Conservation (phyloP, 2,329 filamentous ascomycete genomes). For the Xylariales sp. region DNA sequence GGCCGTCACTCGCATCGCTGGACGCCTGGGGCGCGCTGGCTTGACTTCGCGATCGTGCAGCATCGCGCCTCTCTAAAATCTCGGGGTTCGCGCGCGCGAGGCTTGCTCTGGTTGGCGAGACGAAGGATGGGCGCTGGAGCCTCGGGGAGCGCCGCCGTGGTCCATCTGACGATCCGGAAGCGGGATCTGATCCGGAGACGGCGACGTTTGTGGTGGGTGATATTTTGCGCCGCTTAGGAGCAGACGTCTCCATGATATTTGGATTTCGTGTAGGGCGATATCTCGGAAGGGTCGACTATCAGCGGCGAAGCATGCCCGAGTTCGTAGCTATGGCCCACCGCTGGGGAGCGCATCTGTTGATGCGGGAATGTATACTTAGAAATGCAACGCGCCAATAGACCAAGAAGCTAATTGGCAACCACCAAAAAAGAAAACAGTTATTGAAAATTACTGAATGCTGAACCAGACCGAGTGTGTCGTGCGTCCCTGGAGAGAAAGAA, state of each 20-base stretch:
- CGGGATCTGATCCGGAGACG: conserved; percentile 20
- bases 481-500: no score
- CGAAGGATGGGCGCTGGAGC: conserved; percentile 50
- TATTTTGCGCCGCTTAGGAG: conserved; percentile 60
- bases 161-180: conserved; percentile 10
- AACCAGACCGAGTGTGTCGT: no score
- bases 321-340: no score
- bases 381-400: no score
- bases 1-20: conserved; percentile 22
- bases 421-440: no score
- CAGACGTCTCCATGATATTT: conserved; percentile 56
- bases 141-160: conserved; percentile 18
- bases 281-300: no score
- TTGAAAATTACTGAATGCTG: no score
- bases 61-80: conserved; percentile 42
- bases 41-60: conserved; percentile 16
- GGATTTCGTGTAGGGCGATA: no score
- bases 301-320: no score
- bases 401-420: no score
- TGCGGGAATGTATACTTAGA: no score
- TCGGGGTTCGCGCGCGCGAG: conserved; percentile 58
- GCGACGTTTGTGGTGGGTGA: conserved; percentile 47
- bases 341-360: no score
- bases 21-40: conserved; percentile 16
- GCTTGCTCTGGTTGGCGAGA: conserved; percentile 63